Evolutionary conservation across 2,329 filamentous ascomycete species (phyloP).

Genomic region (Cercospora canescens): DNA sequence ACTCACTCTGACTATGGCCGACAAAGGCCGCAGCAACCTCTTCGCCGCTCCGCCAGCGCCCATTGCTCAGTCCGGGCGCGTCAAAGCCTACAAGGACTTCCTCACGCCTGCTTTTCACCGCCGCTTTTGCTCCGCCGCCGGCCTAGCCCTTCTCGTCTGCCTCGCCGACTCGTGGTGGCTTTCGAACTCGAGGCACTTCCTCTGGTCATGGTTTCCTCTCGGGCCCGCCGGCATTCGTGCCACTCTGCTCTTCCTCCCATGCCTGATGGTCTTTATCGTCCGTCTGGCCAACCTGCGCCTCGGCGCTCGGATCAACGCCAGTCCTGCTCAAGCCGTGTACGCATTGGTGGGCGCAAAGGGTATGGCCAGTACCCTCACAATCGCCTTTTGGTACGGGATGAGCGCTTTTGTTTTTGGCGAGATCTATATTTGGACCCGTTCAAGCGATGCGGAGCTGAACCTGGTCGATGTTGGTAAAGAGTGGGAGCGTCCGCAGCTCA

Average conservation of each 20-base stretch:
- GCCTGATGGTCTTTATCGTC: conserved; percentile 76
- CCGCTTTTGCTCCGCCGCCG: conserved; percentile 77
- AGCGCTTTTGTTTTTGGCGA: conserved; percentile 80
- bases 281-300: conserved; percentile 60
- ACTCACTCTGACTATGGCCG: not conserved
- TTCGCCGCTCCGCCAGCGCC: conserved; percentile 22
- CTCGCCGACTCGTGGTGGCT: conserved; percentile 72
- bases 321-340: conserved; percentile 64
- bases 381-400: conserved; percentile 71
- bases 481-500: conserved; percentile 72
- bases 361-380: conserved; percentile 37
- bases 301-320: conserved; percentile 63
- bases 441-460: conserved; percentile 59
- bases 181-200: conserved; percentile 56
- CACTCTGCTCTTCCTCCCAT: conserved; percentile 72
- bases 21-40: conserved; percentile 2
- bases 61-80: conserved; percentile 44
- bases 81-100: conserved; percentile 78
- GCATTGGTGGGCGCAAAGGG: conserved; percentile 42
- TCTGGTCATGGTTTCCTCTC: conserved; percentile 87
- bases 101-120: conserved; percentile 84
- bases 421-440: conserved; percentile 73
- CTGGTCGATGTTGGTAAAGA: conserved; percentile 69
- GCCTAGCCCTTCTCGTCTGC: conserved; percentile 67
- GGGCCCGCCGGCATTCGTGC: conserved; percentile 74